Percentiles rank a stretch among this genome's conserved stretches.
phyloP scores from a whole-genome alignment of 2,329 filamentous ascomycete genomes.

The Akanthomyces lecanii region DNA sequence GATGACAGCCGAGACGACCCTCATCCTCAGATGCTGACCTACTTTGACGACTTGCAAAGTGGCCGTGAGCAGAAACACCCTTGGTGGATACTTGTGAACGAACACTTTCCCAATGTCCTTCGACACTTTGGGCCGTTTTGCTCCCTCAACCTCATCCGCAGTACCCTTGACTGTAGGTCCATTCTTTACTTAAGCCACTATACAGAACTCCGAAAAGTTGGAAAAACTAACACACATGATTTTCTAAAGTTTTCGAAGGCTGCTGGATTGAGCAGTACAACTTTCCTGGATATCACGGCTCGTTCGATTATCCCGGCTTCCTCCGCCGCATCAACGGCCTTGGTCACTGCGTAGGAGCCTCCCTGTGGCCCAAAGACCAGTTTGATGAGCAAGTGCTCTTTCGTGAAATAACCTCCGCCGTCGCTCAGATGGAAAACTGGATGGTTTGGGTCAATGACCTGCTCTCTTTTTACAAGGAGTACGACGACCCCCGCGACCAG shows the following conservation, averaged over 20 bases:
- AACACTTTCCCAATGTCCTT: slow-evolving; percentile 21
- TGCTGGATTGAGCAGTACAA: slow-evolving; percentile 25
- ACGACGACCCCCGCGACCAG: slow-evolving; percentile 21
- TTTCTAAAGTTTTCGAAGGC: slow-evolving; percentile 18
- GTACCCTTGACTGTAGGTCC: slow-evolving; percentile 19
- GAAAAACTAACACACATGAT: background rate
- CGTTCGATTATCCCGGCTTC: slow-evolving; percentile 22
- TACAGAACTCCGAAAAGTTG: too few relatives aligned
- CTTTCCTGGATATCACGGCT: slow-evolving; percentile 20
- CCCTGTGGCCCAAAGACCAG: slow-evolving; percentile 17
- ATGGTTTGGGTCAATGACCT: slow-evolving; percentile 23
- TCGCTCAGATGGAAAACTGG: slow-evolving; percentile 22
- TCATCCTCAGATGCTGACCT: slow-evolving; percentile 19
- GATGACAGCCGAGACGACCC: slow-evolving; percentile 21
- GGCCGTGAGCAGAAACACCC: slow-evolving; percentile 19
- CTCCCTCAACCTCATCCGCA: slow-evolving; percentile 20
- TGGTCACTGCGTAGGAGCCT: slow-evolving; percentile 20
- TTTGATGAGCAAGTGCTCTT: slow-evolving; percentile 20
- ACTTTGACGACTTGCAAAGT: slow-evolving; percentile 20
- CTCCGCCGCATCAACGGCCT: slow-evolving; percentile 23
- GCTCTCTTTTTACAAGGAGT: slow-evolving; percentile 24
- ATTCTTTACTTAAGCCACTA: too few relatives aligned
- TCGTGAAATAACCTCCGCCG: slow-evolving; percentile 19
- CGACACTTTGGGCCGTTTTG: slow-evolving; percentile 21
- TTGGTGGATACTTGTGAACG: slow-evolving; percentile 22